A percentile compares a stretch with the other conserved stretches of the same genome.
phyloP scores from a whole-genome alignment of 176 grass and related monocot genomes.

The Eleusine coracana region DNA sequence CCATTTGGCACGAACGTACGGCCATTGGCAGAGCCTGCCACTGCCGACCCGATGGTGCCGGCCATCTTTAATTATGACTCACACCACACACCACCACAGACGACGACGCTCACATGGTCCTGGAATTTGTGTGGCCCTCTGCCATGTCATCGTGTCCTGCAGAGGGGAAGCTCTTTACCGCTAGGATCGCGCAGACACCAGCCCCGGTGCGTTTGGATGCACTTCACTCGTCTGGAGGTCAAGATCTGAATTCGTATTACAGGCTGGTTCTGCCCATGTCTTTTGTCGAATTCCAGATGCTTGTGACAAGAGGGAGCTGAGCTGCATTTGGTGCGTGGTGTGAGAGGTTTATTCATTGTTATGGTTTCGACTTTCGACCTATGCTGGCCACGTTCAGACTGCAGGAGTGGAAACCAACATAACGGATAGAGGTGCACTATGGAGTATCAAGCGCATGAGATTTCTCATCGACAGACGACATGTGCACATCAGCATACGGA shows the following conservation, averaged over 20 bases:
- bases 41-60: neutral
- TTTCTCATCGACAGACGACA: too few species aligned
- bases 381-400: neutral
- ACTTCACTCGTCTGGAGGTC: neutral
- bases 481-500: too few species aligned
- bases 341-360: neutral
- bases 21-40: neutral
- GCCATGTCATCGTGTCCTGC: slow-evolving; percentile 7
- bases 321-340: neutral
- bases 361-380: slow-evolving; percentile 1
- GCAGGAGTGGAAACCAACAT: neutral
- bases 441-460: neutral
- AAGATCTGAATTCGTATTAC: slow-evolving; percentile 3
- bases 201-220: too few species aligned
- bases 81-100: slow-evolving; percentile 4
- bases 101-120: slow-evolving; percentile 18
- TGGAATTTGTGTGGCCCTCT: slow-evolving; percentile 16
- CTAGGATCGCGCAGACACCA: neutral
- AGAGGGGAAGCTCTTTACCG: neutral
- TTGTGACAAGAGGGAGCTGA: neutral
- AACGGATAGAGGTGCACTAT: neutral
- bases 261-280: neutral
- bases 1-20: neutral
- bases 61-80: slow-evolving; percentile 44
- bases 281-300: neutral